Evolutionary conservation across 2,329 filamentous ascomycete genomes (phyloP).

Genomic region (Fusarium denticulatum): DNA sequence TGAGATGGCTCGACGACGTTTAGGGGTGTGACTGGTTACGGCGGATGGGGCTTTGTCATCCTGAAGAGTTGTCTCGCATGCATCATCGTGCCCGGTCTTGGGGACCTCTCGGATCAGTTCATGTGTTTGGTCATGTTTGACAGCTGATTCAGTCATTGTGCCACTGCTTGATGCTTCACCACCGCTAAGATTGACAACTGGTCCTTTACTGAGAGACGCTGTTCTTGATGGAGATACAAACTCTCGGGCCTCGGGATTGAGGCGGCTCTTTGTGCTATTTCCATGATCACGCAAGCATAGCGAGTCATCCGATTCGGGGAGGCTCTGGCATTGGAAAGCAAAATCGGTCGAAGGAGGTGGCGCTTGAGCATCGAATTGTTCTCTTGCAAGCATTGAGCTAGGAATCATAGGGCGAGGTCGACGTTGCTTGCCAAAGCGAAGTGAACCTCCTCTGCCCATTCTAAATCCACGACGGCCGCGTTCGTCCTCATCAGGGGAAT

Average conservation of each 20-base stretch:
- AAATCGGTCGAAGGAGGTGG: constrained; percentile 25
- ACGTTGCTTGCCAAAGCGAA: constrained; percentile 47
- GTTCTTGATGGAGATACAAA: constrained; percentile 37
- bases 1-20: background rate
- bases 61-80: background rate
- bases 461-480: constrained; percentile 39
- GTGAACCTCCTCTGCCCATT: constrained; percentile 47
- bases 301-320: background rate
- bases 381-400: constrained; percentile 26
- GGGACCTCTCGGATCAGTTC: background rate
- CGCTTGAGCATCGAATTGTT: constrained; percentile 2
- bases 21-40: background rate
- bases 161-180: background rate
- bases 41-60: background rate
- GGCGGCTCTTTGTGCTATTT: constrained; percentile 7
- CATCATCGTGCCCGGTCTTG: background rate
- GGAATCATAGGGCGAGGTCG: constrained; percentile 32
- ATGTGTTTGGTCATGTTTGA: background rate
- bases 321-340: constrained; percentile 13
- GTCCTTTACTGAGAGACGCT: background rate
- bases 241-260: constrained; percentile 36
- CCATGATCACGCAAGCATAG: background rate
- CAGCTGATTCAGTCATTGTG: background rate
- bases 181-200: background rate
- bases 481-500: constrained; percentile 11